phyloP scores from a whole-genome alignment of 192 early-diverging fungal species.

The Funneliformis geosporum region DNA sequence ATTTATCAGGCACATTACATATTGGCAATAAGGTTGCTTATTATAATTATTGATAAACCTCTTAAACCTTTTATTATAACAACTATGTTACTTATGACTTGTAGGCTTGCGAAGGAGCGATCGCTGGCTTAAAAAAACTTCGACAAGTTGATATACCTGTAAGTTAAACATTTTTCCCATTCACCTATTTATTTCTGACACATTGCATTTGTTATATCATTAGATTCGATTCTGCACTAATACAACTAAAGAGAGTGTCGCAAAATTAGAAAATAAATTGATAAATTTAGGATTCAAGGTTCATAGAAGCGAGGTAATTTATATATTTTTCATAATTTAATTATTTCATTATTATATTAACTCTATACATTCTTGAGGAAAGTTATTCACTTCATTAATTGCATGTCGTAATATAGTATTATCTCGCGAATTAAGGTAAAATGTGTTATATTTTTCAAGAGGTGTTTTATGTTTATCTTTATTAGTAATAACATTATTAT shows the following conservation, averaged over 20 bases:
- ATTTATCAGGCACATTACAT: constrained; percentile 80
- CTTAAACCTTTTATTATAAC: not conserved
- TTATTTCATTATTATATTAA: not conserved
- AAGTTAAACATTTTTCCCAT: not conserved
- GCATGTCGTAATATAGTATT: constrained; percentile 71
- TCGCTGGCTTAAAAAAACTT: constrained; percentile 64
- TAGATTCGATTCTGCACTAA: constrained; percentile 80
- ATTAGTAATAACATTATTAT: not conserved
- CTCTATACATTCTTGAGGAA: constrained; percentile 4
- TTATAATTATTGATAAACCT: not conserved
- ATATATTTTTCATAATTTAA: not conserved
- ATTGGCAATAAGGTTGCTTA: constrained; percentile 56
- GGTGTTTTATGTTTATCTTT: not conserved
- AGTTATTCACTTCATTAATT: constrained; percentile 81
- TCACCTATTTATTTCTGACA: not conserved
- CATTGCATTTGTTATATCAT: not conserved
- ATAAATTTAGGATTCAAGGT: constrained; percentile 68
- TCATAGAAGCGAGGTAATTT: constrained; percentile 53
- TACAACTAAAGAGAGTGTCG: constrained; percentile 76
- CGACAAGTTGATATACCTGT: constrained; percentile 56
- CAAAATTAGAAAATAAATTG: constrained; percentile 59
- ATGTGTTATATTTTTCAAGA: not conserved
- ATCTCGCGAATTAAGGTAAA: constrained; percentile 45
- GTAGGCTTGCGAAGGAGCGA: constrained; percentile 49
- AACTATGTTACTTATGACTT: not conserved